Conservation (phyloP, 495 filamentous ascomycete genomes). For the Penicillium bovifimosum region DNA sequence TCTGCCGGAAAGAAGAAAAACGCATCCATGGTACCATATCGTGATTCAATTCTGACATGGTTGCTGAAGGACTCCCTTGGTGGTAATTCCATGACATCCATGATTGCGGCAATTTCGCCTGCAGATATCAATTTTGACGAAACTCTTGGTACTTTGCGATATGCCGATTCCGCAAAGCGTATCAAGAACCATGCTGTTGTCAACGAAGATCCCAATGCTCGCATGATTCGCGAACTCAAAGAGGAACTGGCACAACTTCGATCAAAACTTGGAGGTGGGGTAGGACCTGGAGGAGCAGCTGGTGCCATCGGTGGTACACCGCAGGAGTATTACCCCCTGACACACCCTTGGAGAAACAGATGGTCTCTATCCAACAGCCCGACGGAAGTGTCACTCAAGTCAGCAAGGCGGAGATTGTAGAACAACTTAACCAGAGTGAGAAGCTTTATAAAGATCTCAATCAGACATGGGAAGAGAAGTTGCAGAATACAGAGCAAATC, state of each 20-base stretch:
- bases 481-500: slow-evolving; percentile 90
- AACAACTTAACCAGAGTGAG: slow-evolving; percentile 91
- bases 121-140: slow-evolving; percentile 99
- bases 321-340: slow-evolving; percentile 87
- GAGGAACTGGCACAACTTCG: slow-evolving; percentile 85
- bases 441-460: slow-evolving; percentile 96
- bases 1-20: slow-evolving; percentile 85
- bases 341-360: slow-evolving; percentile 89
- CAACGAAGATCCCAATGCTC: slow-evolving; percentile 97
- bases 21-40: slow-evolving; percentile 82
- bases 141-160: slow-evolving; percentile 89
- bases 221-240: slow-evolving; percentile 97
- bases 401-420: slow-evolving; percentile 96
- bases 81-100: slow-evolving; percentile 98
- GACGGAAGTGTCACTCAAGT: slow-evolving; percentile 91
- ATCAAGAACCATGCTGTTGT: slow-evolving; percentile 99
- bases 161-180: slow-evolving; percentile 95
- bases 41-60: slow-evolving; percentile 97
- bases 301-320: slow-evolving; percentile 39
- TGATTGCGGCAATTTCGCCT: slow-evolving; percentile 98
- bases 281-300: slow-evolving; percentile 34
- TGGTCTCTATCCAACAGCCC: slow-evolving; percentile 83
- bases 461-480: slow-evolving; percentile 97
- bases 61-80: slow-evolving; percentile 94
- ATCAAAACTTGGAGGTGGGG: slow-evolving; percentile 75